Base-by-base conservation (phyloP, 2,329 filamentous ascomycete genomes). In the Aspergillus udagawae region DNA sequence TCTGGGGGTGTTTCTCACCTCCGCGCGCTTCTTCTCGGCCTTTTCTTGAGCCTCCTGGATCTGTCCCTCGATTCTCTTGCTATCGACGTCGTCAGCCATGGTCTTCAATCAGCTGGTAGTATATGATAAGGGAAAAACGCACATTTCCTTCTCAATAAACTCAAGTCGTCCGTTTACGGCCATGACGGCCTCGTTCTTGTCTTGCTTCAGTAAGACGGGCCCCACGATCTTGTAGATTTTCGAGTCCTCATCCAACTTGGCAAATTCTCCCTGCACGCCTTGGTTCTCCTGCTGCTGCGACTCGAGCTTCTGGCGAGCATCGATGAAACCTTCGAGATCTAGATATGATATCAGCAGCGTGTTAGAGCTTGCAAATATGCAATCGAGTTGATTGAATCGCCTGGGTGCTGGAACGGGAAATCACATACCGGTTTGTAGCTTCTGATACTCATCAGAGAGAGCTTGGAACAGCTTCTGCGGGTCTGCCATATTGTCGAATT, bases 221-320 rank as follows among this genome's bases (percentile, higher is more conserved):
- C 94, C 94, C 49, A 96, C 86, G 45, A 97, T 85, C 77, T 97
- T 99, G 84, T 96, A 99, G 74, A 99, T 96, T 62, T 86, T 91
- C 69, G 95, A 89, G 65, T 88, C 89, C 41, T 92, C 88, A 66
- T 87, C 84, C 58, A 97, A 81, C 54, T 83, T 82, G 44, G 85
- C 82, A 73, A 97, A 97, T 75, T 97, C 93, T 87, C 90, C 89
- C 73, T 95, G 86, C 9, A 99, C 94, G 17, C 89, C 87, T 51
- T 87, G 78, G 72, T 97, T 99, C 75, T 99, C 94, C 70, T 96
- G 91, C 73, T 90, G 90, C 75, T 99, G 94, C 6, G 92, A 78
- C 73, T 97, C 92, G 6, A 99, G 86, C 76, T 90, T 95, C 78
- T 99, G 92, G 61, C 92, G 86, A 9, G 91, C 89, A 48, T 86